Evolutionary conservation across 2,329 filamentous ascomycete species (phyloP).

Genomic region (Canariomyces notabilis): DNA sequence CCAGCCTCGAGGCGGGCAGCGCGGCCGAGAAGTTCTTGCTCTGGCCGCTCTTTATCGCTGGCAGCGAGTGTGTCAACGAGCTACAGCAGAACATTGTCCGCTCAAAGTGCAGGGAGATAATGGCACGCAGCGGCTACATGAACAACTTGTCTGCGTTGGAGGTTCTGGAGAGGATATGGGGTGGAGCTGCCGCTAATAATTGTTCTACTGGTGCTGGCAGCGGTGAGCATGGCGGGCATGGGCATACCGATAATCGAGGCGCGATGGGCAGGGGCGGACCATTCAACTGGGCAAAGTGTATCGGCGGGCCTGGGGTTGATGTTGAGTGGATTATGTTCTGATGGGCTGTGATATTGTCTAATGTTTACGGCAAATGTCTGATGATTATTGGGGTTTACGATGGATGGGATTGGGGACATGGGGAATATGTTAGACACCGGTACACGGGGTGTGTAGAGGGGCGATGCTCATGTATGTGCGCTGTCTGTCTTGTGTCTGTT

Average conservation of each 20-base stretch:
- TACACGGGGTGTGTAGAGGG: neutral
- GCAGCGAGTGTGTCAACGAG: constrained; percentile 81
- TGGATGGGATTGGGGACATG: neutral
- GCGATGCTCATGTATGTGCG: neutral
- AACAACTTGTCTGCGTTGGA: constrained; percentile 86
- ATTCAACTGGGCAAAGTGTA: constrained; percentile 55
- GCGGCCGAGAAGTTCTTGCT: constrained; percentile 82
- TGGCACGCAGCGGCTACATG: constrained; percentile 83
- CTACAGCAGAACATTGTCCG: constrained; percentile 75
- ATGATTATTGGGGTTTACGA: neutral
- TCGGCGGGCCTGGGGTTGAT: constrained; percentile 51
- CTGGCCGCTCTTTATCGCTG: constrained; percentile 88
- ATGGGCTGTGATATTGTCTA: too few relatives aligned
- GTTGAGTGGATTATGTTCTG: constrained; percentile 66
- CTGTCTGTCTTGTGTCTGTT: neutral
- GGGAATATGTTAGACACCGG: neutral
- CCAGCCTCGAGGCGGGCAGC: constrained; percentile 66
- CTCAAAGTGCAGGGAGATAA: constrained; percentile 77
- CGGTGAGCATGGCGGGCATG: constrained; percentile 26
- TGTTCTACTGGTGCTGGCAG: too few relatives aligned
- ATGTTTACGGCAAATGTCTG: too few relatives aligned
- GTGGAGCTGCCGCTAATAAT: constrained; percentile 39
- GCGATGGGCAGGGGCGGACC: constrained; percentile 40
- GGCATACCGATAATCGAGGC: too few relatives aligned
- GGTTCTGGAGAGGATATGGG: constrained; percentile 81